Conservation (phyloP, 345 rosid genomes). For the Geranium rotundifolium region DNA sequence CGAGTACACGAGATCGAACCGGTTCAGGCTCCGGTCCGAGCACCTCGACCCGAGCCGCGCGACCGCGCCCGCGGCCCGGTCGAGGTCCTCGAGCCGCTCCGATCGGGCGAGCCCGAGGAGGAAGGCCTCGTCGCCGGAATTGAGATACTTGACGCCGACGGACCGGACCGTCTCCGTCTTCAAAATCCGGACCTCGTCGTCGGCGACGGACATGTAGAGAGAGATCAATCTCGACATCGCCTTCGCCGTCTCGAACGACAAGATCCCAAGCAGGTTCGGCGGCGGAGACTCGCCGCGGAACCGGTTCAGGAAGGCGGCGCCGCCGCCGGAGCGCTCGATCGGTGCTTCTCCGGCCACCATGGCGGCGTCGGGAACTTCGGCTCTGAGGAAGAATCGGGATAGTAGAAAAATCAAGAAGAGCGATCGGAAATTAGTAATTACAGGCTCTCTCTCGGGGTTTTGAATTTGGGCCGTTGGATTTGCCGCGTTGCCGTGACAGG, state of each 20-base stretch:
- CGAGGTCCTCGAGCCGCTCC: constrained; percentile 38
- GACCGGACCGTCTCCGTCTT: constrained; percentile 21
- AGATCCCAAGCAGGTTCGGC: constrained; percentile 23
- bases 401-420: no score
- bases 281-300: constrained; percentile 2
- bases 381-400: no score
- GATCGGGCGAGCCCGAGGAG: constrained; percentile 29
- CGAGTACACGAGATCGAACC: no score
- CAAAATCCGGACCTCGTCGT: constrained; percentile 19
- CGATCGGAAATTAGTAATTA: no score
- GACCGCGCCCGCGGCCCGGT: constrained; percentile 15
- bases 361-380: not conserved
- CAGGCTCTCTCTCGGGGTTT: no score
- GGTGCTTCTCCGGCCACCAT: not conserved
- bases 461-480: no score
- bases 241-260: constrained; percentile 40
- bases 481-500: no score
- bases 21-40: not conserved
- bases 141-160: constrained; percentile 28
- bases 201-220: constrained; percentile 27
- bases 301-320: no score
- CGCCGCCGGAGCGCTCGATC: no score
- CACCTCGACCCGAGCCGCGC: constrained; percentile 26
- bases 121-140: constrained; percentile 21
- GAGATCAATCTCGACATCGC: constrained; percentile 32